Evolutionary conservation across 169 alveolate genomes (phyloP).

Genomic region (Cystoisospora suis): DNA sequence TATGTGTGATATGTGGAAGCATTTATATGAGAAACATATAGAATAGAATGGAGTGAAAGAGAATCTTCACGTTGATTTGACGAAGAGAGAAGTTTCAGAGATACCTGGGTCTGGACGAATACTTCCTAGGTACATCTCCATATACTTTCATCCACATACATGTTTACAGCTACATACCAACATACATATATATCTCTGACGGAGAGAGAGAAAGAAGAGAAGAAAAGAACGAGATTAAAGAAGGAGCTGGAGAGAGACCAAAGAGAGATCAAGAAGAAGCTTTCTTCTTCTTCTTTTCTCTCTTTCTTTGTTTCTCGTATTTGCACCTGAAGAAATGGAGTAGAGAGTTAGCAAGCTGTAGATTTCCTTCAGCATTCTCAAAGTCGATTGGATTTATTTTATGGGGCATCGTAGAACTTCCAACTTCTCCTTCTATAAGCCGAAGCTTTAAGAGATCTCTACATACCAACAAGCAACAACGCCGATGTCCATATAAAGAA

Average conservation of each 20-base stretch:
- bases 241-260: too few relatives aligned
- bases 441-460: constrained; percentile 75
- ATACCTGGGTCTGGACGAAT: too few relatives aligned
- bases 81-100: background rate
- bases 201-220: too few relatives aligned
- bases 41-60: background rate
- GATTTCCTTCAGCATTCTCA: constrained; percentile 97
- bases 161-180: background rate
- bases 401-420: constrained; percentile 98
- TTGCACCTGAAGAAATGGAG: constrained; percentile 78
- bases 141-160: background rate
- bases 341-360: constrained; percentile 90
- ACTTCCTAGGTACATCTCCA: background rate
- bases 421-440: constrained; percentile 87
- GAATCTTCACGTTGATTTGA: background rate
- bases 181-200: too few relatives aligned
- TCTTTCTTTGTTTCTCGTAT: background rate
- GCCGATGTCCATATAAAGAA: too few relatives aligned
- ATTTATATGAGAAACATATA: background rate
- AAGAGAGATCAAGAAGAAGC: too few relatives aligned
- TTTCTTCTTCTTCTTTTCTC: background rate
- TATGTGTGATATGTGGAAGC: background rate
- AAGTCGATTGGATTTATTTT: constrained; percentile 96
- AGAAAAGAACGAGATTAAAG: too few relatives aligned
- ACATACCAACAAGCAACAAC: too few relatives aligned